Base-by-base conservation (phyloP, 2,329 filamentous ascomycete species). In the Diaporthe citri region DNA sequence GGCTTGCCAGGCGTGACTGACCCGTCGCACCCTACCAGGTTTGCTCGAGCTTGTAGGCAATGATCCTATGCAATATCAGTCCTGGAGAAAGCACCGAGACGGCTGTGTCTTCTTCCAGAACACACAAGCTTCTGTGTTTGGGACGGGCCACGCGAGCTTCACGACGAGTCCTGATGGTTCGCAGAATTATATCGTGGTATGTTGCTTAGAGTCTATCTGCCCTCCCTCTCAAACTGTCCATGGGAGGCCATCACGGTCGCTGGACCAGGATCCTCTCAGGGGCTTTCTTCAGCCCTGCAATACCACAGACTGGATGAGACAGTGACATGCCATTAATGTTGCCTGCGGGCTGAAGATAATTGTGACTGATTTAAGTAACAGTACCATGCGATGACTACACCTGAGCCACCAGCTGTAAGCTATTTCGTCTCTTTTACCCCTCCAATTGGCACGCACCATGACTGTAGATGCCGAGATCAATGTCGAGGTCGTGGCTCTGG, bases 31-130 rank as follows among this genome's bases (percentile, higher is more conserved):
- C 13, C 46, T 51, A 22, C 46, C 43, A 67, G 62, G 82, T 0
- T 79, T 83, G 80, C 79, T 84, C 6, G 82, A 84, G 76, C 80
- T 84, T 12, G 78, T 82, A 0, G 82, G 82, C 8, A 81, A 82
- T 60, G 82, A 84, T 75, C 82, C 82, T 9, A 83, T 84, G 82
- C 76, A 83, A 75, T 82, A 83, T 48, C 80, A 80, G 43, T 82
- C 81, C 7, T 84, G 83, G 83, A 77, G 71, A 31, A 84, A 84
- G 72, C 80, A 82, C 75, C 79, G 72, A 7, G 79, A 77, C 1
- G 82, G 82, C 15, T 84, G 83, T 74, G 79, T 83, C 9, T 84
- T 83, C 78, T 81, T 81, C 75, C 83, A 84, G 74, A 84, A 84
- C 78, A 79, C 81, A 1, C 76, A 72, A 9, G 76, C 79, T 1